Percentiles rank a stretch among this genome's conserved stretches.
Conservation (phyloP, 805 yeast genomes). For the Kuraishia cidri region DNA sequence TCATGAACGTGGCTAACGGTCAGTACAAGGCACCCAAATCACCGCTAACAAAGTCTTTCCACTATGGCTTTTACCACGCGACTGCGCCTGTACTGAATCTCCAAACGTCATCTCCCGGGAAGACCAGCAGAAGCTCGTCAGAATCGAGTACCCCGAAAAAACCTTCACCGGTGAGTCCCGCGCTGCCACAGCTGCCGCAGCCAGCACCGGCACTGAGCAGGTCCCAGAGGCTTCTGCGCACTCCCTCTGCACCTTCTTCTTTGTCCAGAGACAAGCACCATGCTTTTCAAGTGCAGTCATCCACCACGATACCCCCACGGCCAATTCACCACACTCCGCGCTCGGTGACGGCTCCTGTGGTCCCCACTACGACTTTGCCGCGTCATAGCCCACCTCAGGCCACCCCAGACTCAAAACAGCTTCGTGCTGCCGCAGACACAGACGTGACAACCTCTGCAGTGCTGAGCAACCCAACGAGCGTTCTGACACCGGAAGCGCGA, state of each 20-base stretch:
- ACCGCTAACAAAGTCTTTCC: slow-evolving; percentile 13
- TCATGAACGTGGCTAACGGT: slow-evolving; percentile 4
- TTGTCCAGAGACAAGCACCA: not conserved
- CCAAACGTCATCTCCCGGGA: not conserved
- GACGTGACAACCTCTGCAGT: not conserved
- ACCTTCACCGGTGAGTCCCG: not conserved
- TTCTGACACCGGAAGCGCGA: slow-evolving; percentile 19
- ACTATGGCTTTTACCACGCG: slow-evolving; percentile 11
- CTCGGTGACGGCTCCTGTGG: not conserved
- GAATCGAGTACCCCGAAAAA: not conserved
- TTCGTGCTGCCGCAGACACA: slow-evolving; percentile 1
- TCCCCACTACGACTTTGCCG: slow-evolving; percentile 3
- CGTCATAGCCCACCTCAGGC: slow-evolving; percentile 2
- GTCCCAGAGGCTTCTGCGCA: slow-evolving; percentile 4
- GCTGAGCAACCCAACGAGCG: slow-evolving; percentile 5
- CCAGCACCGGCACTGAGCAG: not conserved
- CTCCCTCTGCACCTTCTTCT: slow-evolving; percentile 12
- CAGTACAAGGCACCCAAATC: slow-evolving; percentile 9
- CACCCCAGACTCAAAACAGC: slow-evolving; percentile 2
- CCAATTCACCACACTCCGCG: not conserved
- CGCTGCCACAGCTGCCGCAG: not conserved
- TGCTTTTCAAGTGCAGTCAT: not conserved
- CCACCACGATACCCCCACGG: not conserved
- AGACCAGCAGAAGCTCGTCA: no score
- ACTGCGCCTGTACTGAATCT: slow-evolving; percentile 8